Percentiles rank a stretch among this genome's conserved stretches.
These are phyloP conservation scores for Setomelanomma holmii DNA, from an alignment of 2,329 filamentous ascomycete genomes.

Conservation along the genomic window DNA sequence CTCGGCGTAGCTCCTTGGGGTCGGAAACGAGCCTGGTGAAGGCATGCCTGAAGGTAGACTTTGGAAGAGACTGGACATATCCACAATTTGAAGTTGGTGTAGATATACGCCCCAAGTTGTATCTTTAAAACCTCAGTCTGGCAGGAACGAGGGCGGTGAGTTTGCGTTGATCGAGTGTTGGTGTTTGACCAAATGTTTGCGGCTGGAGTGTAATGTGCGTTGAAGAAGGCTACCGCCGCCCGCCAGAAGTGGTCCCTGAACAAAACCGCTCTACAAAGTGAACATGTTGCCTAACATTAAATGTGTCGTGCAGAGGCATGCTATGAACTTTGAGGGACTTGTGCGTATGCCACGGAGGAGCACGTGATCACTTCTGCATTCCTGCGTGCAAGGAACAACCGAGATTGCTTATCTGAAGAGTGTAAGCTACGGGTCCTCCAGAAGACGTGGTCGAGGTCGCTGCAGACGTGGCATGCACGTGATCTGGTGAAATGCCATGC, in stretches of 20 bases:
- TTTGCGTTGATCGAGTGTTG: conserved; percentile 1
- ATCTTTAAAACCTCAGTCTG: not conserved
- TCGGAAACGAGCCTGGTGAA: not conserved
- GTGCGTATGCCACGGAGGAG: too few species aligned
- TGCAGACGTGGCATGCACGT: conserved; percentile 7
- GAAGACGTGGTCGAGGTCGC: too few species aligned
- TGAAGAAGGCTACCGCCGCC: not conserved
- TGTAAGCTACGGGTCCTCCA: too few species aligned
- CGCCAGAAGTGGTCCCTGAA: not conserved
- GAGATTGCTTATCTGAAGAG: too few species aligned
- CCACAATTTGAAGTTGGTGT: not conserved
- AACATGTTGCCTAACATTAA: not conserved
- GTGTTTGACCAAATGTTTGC: not conserved
- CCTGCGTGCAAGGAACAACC: not conserved
- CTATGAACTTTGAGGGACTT: too few species aligned
- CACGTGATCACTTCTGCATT: not conserved
- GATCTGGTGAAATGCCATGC: conserved; percentile 16
- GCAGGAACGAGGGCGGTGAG: not conserved
- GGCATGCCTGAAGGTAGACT: not conserved
- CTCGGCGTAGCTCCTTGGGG: conserved; percentile 5
- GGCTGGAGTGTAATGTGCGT: not conserved
- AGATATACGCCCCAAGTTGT: too few species aligned
- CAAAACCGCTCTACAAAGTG: conserved; percentile 17
- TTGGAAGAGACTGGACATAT: conserved; percentile 1
- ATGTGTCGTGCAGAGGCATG: too few species aligned